Evolutionary conservation across 192 early-diverging fungal species (phyloP).

Genomic region (Backusella australiensis): DNA sequence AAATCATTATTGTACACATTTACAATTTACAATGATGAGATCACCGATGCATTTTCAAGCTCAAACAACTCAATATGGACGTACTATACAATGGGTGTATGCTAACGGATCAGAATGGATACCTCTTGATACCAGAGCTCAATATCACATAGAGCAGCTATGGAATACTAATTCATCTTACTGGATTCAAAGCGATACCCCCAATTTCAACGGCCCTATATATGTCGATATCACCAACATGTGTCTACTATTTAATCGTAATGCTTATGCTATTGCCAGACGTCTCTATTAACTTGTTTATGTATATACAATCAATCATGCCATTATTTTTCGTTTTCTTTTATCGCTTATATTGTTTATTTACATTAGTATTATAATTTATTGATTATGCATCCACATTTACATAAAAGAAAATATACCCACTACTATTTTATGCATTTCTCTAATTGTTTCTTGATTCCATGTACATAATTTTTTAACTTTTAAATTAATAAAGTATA

Average conservation of each 20-base stretch:
- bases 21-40: not conserved
- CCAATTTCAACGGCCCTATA: not conserved
- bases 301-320: not conserved
- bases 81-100: not conserved
- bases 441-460: not conserved
- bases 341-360: not conserved
- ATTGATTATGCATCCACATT: not conserved
- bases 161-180: not conserved
- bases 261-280: not conserved
- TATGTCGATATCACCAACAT: not conserved
- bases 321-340: not conserved
- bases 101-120: constrained; percentile 6
- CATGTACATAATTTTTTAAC: not conserved
- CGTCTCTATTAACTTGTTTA: not conserved
- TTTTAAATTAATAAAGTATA: not conserved
- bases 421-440: not conserved
- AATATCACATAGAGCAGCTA: not conserved
- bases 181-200: not conserved
- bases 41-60: not conserved
- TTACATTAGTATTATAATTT: not conserved
- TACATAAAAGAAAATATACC: not conserved
- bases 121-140: not conserved
- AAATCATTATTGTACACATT: not conserved
- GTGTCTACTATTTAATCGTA: not conserved
- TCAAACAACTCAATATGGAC: not conserved